A percentile compares a stretch with the other conserved stretches of the same genome.
Conservation (phyloP, 176 grass and related monocot species). For the Lolium perenne region DNA sequence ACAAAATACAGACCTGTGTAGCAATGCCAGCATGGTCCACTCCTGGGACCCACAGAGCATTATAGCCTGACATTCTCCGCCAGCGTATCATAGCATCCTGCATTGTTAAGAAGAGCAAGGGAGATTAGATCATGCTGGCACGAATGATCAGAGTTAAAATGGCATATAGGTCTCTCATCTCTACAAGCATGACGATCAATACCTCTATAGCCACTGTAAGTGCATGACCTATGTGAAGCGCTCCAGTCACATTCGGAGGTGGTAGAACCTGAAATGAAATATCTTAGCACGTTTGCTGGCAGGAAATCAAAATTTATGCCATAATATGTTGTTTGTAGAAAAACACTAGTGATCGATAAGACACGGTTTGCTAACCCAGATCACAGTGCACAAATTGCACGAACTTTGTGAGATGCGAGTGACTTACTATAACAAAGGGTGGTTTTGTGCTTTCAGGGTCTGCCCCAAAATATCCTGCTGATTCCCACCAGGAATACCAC, state of each 20-base stretch:
- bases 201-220: constrained; percentile 68
- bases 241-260: constrained; percentile 32
- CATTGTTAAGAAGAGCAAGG: constrained; percentile 35
- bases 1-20: constrained; percentile 71
- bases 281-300: not conserved
- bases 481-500: constrained; percentile 16
- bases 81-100: constrained; percentile 90
- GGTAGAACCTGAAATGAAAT: constrained; percentile 26
- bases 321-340: not conserved
- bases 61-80: constrained; percentile 92
- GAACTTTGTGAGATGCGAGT: not conserved
- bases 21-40: constrained; percentile 98
- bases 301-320: not conserved
- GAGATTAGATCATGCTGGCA: constrained; percentile 19
- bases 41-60: constrained; percentile 88
- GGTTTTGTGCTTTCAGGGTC: constrained; percentile 15
- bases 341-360: not conserved
- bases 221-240: constrained; percentile 28
- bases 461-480: constrained; percentile 21
- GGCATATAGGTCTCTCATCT: not conserved
- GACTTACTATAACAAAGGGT: constrained; percentile 20
- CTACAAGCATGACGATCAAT: not conserved
- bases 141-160: constrained; percentile 22
- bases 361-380: not conserved
- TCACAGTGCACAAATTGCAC: not conserved